A percentile compares a stretch with the other conserved stretches of the same genome.
Conservation (phyloP, 306 rosid genomes). For the Cicer yamashitae region DNA sequence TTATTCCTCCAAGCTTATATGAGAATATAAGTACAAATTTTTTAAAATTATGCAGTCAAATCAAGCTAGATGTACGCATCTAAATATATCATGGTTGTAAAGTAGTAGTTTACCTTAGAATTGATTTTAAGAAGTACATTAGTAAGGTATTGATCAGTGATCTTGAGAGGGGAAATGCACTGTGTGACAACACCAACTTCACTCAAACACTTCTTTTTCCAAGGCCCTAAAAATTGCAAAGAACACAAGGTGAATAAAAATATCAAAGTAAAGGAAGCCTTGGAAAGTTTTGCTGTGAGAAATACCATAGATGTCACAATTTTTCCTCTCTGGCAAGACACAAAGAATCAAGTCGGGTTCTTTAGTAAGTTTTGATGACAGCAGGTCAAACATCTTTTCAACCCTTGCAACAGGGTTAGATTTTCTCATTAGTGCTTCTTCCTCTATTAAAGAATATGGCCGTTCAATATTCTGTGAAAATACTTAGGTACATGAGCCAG, state of each 20-base stretch:
- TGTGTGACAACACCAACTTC: slow-evolving; percentile 82
- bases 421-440: slow-evolving; percentile 66
- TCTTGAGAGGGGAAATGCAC: slow-evolving; percentile 81
- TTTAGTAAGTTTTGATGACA: slow-evolving; percentile 55
- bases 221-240: slow-evolving; percentile 68
- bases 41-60: slow-evolving; percentile 19
- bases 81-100: slow-evolving; percentile 19
- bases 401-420: slow-evolving; percentile 74
- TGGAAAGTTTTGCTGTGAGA: background rate
- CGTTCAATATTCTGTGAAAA: slow-evolving; percentile 76
- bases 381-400: slow-evolving; percentile 79
- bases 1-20: slow-evolving; percentile 90
- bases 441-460: slow-evolving; percentile 79
- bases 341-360: slow-evolving; percentile 80
- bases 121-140: slow-evolving; percentile 92
- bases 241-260: slow-evolving; percentile 17
- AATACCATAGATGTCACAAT: slow-evolving; percentile 80
- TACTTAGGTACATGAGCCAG: slow-evolving; percentile 39
- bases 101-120: slow-evolving; percentile 70
- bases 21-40: slow-evolving; percentile 29
- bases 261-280: slow-evolving; percentile 31
- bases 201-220: slow-evolving; percentile 85
- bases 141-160: slow-evolving; percentile 81
- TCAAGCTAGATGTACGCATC: background rate
- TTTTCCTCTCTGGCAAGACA: slow-evolving; percentile 84